A percentile compares a stretch with the other conserved stretches of the same genome.
These are phyloP conservation scores for Linnemannia schmuckeri DNA, from an alignment of 192 early-diverging fungal species.

Conservation along the genomic window DNA sequence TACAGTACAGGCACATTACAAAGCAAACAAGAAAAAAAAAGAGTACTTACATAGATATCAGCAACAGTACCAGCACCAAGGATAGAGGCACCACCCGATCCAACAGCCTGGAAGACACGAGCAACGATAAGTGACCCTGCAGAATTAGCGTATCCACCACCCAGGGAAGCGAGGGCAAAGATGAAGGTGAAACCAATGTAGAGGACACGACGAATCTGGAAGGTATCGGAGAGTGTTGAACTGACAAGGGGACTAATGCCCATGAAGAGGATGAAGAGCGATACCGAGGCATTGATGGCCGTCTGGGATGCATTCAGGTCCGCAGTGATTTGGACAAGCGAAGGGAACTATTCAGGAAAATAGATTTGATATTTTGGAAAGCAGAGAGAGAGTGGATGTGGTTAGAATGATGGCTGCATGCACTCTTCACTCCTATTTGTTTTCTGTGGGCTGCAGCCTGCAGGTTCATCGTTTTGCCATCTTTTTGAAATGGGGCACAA, in stretches of 20 bases:
- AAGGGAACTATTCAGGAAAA: constrained; percentile 36
- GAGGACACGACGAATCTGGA: constrained; percentile 58
- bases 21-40: background rate
- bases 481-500: background rate
- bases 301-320: constrained; percentile 56
- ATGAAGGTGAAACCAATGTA: constrained; percentile 59
- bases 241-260: constrained; percentile 62
- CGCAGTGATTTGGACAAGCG: constrained; percentile 49
- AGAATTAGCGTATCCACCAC: constrained; percentile 54
- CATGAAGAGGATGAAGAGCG: constrained; percentile 66
- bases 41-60: constrained; percentile 51
- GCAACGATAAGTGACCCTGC: constrained; percentile 54
- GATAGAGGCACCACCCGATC: constrained; percentile 58
- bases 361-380: background rate
- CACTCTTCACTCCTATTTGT: background rate
- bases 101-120: constrained; percentile 61
- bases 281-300: constrained; percentile 56
- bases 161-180: constrained; percentile 57
- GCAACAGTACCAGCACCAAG: constrained; percentile 62
- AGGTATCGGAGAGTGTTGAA: constrained; percentile 61
- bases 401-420: background rate
- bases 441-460: background rate
- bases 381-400: background rate
- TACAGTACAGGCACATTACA: background rate
- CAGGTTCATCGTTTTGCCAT: background rate